A percentile compares a stretch with the other conserved stretches of the same genome.
These are phyloP conservation scores for Mucor plumbeus DNA, from an alignment of 371 early-diverging fungal genomes.

Conservation along the genomic window DNA sequence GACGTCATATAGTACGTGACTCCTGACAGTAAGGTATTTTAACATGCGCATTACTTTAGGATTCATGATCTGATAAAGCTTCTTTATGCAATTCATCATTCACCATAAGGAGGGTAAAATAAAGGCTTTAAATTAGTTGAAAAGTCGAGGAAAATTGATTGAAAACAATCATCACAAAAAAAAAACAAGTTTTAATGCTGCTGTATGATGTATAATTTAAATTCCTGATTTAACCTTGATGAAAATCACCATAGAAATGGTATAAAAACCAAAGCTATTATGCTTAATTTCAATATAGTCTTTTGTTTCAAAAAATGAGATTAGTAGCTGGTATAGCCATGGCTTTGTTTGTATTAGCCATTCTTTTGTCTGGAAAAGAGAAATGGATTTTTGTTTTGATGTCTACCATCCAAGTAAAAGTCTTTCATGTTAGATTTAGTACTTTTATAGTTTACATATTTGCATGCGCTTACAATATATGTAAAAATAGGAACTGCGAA, in stretches of 20 bases:
- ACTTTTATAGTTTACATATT: not conserved
- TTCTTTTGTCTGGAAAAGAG: slow-evolving; percentile 1
- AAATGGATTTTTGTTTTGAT: slow-evolving; percentile 14
- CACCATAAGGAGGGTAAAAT: too few species aligned
- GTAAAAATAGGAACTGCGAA: slow-evolving; percentile 14
- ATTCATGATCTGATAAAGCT: not conserved
- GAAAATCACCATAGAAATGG: not conserved
- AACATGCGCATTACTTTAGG: not conserved
- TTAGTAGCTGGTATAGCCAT: not conserved
- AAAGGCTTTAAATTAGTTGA: too few species aligned
- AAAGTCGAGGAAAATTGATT: too few species aligned
- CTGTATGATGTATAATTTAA: too few species aligned
- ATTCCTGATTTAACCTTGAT: too few species aligned
- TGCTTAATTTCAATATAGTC: not conserved
- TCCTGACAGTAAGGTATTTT: not conserved
- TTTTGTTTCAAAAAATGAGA: not conserved
- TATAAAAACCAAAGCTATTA: not conserved
- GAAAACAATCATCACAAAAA: too few species aligned
- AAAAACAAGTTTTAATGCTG: too few species aligned
- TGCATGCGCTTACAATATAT: not conserved
- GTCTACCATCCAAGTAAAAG: slow-evolving; percentile 23
- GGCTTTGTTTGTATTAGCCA: not conserved
- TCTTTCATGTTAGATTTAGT: slow-evolving; percentile 25
- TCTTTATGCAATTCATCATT: not conserved
- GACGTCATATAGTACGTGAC: not conserved